Evolutionary conservation across 306 rosid genomes (phyloP).

Genomic region (Lablab purpureus): DNA sequence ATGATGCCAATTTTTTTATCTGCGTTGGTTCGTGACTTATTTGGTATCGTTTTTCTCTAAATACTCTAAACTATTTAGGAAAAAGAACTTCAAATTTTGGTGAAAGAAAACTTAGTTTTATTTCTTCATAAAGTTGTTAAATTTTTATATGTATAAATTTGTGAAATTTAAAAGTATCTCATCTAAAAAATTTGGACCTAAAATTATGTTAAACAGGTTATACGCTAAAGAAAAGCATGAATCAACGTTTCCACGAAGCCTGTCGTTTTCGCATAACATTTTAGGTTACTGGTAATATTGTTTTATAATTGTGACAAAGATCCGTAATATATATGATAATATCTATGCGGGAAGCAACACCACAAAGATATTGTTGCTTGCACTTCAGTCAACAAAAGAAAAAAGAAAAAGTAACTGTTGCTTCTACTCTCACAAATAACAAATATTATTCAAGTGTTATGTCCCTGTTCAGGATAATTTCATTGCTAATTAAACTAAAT

Average conservation of each 20-base stretch:
- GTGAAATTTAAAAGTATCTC: not conserved
- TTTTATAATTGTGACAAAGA: too few species aligned
- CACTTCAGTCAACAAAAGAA: too few species aligned
- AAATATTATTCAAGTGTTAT: not conserved
- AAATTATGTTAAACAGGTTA: not conserved
- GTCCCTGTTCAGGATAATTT: not conserved
- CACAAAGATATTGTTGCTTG: not conserved
- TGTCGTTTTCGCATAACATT: not conserved
- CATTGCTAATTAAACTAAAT: too few species aligned
- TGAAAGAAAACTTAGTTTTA: too few species aligned
- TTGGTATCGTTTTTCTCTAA: too few species aligned
- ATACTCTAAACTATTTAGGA: too few species aligned
- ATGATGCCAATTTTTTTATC: too few species aligned
- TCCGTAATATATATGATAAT: not conserved
- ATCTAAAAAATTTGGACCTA: not conserved
- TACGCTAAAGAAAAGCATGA: not conserved
- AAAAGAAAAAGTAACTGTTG: too few species aligned
- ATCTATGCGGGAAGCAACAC: not conserved
- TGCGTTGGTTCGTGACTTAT: too few species aligned
- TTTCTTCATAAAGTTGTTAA: too few species aligned
- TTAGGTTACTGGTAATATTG: not conserved
- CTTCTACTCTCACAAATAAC: not conserved
- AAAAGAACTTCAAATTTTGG: too few species aligned
- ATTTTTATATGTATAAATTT: too few species aligned
- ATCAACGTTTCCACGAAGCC: not conserved